Percentiles rank a stretch among this genome's conserved stretches.
Evolutionary conservation across 2,329 filamentous ascomycete species (phyloP).

Genomic region (Neophaeococcomyces aloes): DNA sequence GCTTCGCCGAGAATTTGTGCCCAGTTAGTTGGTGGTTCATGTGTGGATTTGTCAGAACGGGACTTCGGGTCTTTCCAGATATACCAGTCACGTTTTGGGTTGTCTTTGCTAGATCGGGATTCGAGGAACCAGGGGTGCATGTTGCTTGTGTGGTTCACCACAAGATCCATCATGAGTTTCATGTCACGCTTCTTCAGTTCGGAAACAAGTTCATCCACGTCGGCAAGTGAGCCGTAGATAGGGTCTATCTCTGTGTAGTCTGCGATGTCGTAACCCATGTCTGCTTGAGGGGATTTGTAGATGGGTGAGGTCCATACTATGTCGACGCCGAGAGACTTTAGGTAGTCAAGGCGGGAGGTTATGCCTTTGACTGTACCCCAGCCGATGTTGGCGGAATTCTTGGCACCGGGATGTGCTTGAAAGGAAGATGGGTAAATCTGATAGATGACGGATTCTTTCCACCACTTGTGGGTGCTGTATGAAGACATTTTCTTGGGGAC

Average conservation of each 20-base stretch:
- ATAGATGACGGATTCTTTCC: constrained; percentile 49
- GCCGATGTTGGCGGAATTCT: constrained; percentile 42
- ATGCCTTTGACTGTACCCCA: constrained; percentile 57
- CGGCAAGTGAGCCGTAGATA: constrained; percentile 36
- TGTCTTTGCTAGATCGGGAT: constrained; percentile 50
- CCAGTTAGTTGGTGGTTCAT: constrained; percentile 69
- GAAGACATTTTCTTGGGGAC: neutral
- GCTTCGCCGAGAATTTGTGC: constrained; percentile 28
- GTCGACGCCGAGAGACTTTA: constrained; percentile 51
- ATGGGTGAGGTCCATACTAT: constrained; percentile 48
- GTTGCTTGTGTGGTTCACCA: constrained; percentile 36
- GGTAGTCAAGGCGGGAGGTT: constrained; percentile 54
- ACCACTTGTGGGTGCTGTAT: constrained; percentile 33
- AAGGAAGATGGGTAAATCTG: constrained; percentile 52
- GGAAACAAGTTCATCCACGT: constrained; percentile 36
- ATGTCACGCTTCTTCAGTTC: constrained; percentile 36
- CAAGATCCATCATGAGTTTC: constrained; percentile 41
- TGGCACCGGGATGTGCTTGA: constrained; percentile 20
- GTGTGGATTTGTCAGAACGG: constrained; percentile 46
- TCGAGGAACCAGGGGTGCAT: constrained; percentile 55
- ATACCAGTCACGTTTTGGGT: constrained; percentile 60
- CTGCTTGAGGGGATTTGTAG: constrained; percentile 44
- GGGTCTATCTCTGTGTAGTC: constrained; percentile 38
- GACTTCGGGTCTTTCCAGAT: constrained; percentile 43
- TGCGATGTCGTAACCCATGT: constrained; percentile 41